Conservation (phyloP, 108 stramenopile species). For the Cylindrotheca closterium region DNA sequence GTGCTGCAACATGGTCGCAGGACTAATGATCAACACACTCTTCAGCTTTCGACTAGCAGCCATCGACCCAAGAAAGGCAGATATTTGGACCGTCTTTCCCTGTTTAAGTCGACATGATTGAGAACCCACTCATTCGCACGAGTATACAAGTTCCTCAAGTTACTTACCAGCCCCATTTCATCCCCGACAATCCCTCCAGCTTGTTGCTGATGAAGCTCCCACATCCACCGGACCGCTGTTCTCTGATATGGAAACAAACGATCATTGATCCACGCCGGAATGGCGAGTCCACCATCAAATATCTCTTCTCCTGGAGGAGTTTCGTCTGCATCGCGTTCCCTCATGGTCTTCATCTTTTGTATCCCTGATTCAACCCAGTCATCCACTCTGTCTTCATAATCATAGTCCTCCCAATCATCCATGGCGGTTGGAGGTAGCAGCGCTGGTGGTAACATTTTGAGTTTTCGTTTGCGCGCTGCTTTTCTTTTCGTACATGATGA, state of each 20-base stretch:
- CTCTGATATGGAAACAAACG: constrained; percentile 83
- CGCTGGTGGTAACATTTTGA: background rate
- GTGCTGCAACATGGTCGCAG: constrained; percentile 94
- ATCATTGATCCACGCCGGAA: constrained; percentile 85
- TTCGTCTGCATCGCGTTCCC: constrained; percentile 62
- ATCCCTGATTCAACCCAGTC: constrained; percentile 76
- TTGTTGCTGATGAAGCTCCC: constrained; percentile 90
- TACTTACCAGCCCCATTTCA: constrained; percentile 68
- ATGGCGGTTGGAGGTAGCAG: constrained; percentile 26
- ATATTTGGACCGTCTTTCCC: constrained; percentile 96
- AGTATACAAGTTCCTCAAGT: too few species aligned
- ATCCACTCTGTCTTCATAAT: constrained; percentile 83
- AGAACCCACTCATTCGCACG: too few species aligned
- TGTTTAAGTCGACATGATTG: constrained; percentile 62
- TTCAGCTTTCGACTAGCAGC: constrained; percentile 67
- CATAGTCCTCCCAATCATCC: constrained; percentile 73
- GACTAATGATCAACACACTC: constrained; percentile 78
- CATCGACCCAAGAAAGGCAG: constrained; percentile 88
- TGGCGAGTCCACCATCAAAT: constrained; percentile 65
- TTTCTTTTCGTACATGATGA: background rate
- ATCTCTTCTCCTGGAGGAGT: constrained; percentile 56
- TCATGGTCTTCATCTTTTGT: constrained; percentile 62
- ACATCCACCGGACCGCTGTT: constrained; percentile 90
- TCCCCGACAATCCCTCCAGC: constrained; percentile 94
- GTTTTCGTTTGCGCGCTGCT: background rate